Base-by-base conservation (phyloP, 768 basidiomycete genomes). In the Polyporus arcularius region DNA sequence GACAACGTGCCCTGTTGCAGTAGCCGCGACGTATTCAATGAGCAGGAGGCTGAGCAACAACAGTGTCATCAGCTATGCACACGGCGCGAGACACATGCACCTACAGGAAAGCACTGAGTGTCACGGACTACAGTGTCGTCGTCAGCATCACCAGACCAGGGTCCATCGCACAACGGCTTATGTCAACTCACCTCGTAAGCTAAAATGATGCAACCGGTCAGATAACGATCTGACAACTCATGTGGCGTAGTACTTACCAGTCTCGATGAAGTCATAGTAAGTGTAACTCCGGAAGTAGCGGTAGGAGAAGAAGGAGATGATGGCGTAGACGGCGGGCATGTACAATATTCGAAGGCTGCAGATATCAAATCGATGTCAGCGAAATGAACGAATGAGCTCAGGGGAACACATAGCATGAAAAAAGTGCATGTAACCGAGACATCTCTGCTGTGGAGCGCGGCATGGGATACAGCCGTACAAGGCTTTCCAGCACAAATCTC, bases 251-350 rank as follows among this genome's bases (percentile, higher is more conserved):
- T 82, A 53, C 57, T 35, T 35, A 85, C 84, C 77, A 53, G 76
- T 69, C 75, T 85, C 78, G 50, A 78, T 75, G 45, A 85, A 78
- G 39, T 75, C 76, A 66, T 85, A 85, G 67, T 85, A 86, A 43
- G 84, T 91, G 68, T 91, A 94, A 58, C 82, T 76, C 41, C 91
- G 83, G 77, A 91, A 95, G 75, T 77, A 95, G 1, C 93, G 85
- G 68, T 92, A 96, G 30, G 90, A 90, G 66, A 91, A 83, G 77
- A 95, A 96, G 1, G 91, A 92, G 51, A 95, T 84, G 63, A 94
- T 75, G 30, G 87, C 88, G 71, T 90, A 94, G 45, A 94, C 79
- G 1, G 86, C 83, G 2, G 92, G 92, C 91, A 94, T 90, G 67
- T 91, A 92, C 63, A 94, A 69, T 48, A 94, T 85, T 59, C 92